Percentiles rank a stretch among this genome's conserved stretches.
These are phyloP conservation scores for Pseudogymnoascus sp. DNA, from an alignment of 2,329 filamentous ascomycete genomes.

Conservation along the genomic window DNA sequence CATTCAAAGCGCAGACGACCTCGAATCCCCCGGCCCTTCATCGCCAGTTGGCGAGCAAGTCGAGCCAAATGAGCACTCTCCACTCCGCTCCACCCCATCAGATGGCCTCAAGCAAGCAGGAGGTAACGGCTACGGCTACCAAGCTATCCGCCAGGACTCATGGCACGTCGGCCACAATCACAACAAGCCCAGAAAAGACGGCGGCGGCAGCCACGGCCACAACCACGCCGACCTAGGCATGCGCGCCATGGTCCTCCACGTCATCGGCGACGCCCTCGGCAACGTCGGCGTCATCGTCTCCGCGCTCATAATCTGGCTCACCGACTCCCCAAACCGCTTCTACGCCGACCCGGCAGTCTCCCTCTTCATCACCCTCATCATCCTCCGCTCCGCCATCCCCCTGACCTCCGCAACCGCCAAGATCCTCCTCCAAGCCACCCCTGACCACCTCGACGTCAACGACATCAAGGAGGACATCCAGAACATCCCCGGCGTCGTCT, in stretches of 20 bases:
- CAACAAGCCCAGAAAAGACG: constrained; percentile 58
- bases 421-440: constrained; percentile 89
- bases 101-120: background rate
- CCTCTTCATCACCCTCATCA: constrained; percentile 80
- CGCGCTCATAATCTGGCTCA: constrained; percentile 86
- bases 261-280: constrained; percentile 75
- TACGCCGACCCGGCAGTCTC: constrained; percentile 92
- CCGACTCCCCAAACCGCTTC: constrained; percentile 68
- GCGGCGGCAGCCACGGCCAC: constrained; percentile 61
- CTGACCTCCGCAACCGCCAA: constrained; percentile 73
- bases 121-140: background rate
- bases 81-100: constrained; percentile 16
- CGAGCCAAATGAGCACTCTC: constrained; percentile 30
- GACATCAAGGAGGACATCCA: constrained; percentile 92
- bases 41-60: constrained; percentile 33
- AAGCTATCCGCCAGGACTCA: constrained; percentile 21
- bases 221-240: constrained; percentile 89
- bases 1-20: constrained; percentile 46
- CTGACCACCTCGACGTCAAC: constrained; percentile 76
- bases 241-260: constrained; percentile 72
- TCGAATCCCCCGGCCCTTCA: constrained; percentile 20
- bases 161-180: constrained; percentile 71
- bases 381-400: constrained; percentile 66
- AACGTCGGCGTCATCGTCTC: constrained; percentile 81
- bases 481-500: constrained; percentile 72